Conservation (phyloP, 495 filamentous ascomycete species). For the Xeromyces bisporus region DNA sequence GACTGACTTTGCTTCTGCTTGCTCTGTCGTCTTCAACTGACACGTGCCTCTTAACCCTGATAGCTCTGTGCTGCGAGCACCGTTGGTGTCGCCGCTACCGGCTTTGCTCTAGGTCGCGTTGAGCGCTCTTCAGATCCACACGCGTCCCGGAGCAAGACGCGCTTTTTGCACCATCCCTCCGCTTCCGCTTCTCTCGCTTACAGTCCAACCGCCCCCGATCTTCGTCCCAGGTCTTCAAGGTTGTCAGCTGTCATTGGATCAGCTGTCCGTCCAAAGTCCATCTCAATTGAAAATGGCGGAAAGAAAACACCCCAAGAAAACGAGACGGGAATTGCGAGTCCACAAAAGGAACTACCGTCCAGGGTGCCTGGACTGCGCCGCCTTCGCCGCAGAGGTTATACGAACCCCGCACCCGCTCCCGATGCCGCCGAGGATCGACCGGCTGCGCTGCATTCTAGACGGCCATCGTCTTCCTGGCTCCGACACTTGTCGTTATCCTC, state of each 20-base stretch:
- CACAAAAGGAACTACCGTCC: constrained; percentile 30
- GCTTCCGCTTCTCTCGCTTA: constrained; percentile 6
- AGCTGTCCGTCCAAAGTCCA: constrained; percentile 3
- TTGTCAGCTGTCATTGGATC: constrained; percentile 7
- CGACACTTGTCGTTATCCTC: constrained; percentile 55
- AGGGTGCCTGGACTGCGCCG: constrained; percentile 32
- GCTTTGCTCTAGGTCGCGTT: constrained; percentile 44
- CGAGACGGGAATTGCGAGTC: constrained; percentile 7
- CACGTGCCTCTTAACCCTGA: constrained; percentile 3
- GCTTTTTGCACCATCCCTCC: constrained; percentile 10
- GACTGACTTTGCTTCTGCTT: neutral
- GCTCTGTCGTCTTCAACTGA: constrained; percentile 1
- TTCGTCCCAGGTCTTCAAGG: constrained; percentile 12
- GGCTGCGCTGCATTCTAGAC: constrained; percentile 26
- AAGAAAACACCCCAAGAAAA: neutral
- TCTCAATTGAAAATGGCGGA: neutral
- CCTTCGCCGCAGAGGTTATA: constrained; percentile 22
- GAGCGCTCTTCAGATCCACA: constrained; percentile 20
- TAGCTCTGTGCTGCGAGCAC: constrained; percentile 59
- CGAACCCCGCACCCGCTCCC: constrained; percentile 15
- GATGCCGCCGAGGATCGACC: constrained; percentile 13
- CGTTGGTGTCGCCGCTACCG: constrained; percentile 47
- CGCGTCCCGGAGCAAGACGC: constrained; percentile 14
- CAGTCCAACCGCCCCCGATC: constrained; percentile 10
- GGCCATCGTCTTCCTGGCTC: constrained; percentile 54